phyloP scores from a whole-genome alignment of 2,329 filamentous ascomycete genomes.

The Magnaporthiopsis poae region DNA sequence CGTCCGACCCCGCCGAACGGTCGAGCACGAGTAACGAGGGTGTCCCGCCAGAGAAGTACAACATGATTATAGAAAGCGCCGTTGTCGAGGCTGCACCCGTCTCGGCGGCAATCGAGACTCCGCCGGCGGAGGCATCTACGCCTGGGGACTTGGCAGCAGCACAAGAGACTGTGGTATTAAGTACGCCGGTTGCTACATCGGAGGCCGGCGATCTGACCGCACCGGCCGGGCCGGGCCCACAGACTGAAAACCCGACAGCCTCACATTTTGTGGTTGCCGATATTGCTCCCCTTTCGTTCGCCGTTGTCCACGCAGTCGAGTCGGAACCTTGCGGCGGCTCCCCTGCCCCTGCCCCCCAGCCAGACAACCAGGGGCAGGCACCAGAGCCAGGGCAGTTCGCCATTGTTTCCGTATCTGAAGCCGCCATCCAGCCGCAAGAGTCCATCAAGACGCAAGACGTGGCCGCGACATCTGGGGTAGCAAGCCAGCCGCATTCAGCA shows the following conservation, averaged over 20 bases:
- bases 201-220: no score
- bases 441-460: neutral
- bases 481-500: no score
- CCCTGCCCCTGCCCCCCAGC: no score
- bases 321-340: no score
- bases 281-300: neutral
- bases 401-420: neutral
- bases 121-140: neutral
- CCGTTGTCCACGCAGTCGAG: no score
- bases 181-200: no score
- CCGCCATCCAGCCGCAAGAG: neutral
- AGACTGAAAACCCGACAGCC: neutral
- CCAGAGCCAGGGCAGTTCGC: neutral
- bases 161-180: neutral
- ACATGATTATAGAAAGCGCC: neutral
- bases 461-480: neutral
- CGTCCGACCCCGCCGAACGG: neutral
- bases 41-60: neutral
- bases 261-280: neutral
- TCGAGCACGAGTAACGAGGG: no score
- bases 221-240: no score
- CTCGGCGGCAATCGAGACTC: no score
- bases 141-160: no score
- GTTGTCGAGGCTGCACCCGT: neutral
- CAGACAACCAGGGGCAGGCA: neutral